Percentiles rank a stretch among this genome's conserved stretches.
These are phyloP conservation scores for Avena insularis DNA, from an alignment of 176 grass and related monocot genomes.

Conservation along the genomic window DNA sequence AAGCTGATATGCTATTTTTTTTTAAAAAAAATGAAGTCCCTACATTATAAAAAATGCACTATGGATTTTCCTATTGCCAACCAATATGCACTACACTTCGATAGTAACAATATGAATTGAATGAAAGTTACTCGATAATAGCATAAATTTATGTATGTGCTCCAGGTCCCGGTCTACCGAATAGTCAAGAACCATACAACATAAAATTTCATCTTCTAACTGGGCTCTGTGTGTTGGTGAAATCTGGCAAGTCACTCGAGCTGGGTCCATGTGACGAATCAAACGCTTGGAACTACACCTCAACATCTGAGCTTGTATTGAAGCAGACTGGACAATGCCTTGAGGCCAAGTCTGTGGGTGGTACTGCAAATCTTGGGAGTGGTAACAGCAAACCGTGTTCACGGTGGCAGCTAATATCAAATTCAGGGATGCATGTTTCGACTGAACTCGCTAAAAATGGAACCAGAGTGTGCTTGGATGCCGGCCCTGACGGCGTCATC, in stretches of 20 bases:
- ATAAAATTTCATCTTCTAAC: conserved; percentile 81
- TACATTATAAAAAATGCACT: neutral
- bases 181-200: conserved; percentile 53
- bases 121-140: neutral
- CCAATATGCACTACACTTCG: neutral
- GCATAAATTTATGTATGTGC: conserved; percentile 1
- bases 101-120: neutral
- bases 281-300: conserved; percentile 79
- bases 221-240: conserved; percentile 73
- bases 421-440: conserved; percentile 81
- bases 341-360: conserved; percentile 49
- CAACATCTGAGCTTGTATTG: conserved; percentile 49
- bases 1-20: neutral
- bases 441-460: conserved; percentile 61
- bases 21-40: neutral
- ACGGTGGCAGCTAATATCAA: conserved; percentile 75
- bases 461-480: conserved; percentile 73
- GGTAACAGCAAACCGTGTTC: conserved; percentile 63
- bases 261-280: conserved; percentile 70
- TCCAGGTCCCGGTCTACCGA: conserved; percentile 78
- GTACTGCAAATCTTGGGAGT: conserved; percentile 51
- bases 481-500: conserved; percentile 52
- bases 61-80: neutral
- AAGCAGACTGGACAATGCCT: conserved; percentile 69
- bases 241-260: conserved; percentile 53